phyloP scores from a whole-genome alignment of 441 rosid species.

The Gossypium davidsonii region DNA sequence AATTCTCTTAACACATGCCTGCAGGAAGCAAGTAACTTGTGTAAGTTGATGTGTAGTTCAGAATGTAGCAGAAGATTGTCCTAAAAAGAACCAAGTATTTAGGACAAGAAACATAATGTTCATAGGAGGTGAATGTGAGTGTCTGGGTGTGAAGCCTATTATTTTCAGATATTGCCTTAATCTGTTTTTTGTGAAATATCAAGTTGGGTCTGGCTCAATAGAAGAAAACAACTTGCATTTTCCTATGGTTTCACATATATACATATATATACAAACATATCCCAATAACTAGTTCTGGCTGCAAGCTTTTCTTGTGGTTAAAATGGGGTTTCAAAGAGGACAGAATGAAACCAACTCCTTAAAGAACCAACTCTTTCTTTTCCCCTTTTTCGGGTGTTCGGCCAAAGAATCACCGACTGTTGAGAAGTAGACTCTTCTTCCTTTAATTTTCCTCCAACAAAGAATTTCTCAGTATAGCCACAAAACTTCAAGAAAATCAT shows the following conservation, averaged over 20 bases:
- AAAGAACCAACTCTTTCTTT: not conserved
- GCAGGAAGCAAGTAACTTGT: not conserved
- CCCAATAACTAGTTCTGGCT: not conserved
- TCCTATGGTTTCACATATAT: not conserved
- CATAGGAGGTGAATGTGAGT: not conserved
- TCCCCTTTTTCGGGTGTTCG: not conserved
- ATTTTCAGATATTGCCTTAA: not conserved
- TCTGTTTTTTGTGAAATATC: not conserved
- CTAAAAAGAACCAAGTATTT: not conserved
- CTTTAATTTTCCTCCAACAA: not conserved
- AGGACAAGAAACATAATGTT: not conserved
- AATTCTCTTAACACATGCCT: constrained; percentile 71
- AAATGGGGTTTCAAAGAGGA: not conserved
- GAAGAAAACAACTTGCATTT: constrained; percentile 5
- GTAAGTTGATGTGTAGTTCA: not conserved
- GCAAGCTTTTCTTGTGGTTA: not conserved
- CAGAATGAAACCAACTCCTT: not conserved
- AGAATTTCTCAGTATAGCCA: not conserved
- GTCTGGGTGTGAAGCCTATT: not conserved
- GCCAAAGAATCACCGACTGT: not conserved
- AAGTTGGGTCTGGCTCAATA: not conserved
- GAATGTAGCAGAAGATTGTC: not conserved
- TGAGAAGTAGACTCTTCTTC: not conserved
- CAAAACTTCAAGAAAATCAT: not conserved
- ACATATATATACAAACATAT: no score